phyloP scores from a whole-genome alignment of 1,284 basidiomycete genomes.

The Heterobasidion parviporum region DNA sequence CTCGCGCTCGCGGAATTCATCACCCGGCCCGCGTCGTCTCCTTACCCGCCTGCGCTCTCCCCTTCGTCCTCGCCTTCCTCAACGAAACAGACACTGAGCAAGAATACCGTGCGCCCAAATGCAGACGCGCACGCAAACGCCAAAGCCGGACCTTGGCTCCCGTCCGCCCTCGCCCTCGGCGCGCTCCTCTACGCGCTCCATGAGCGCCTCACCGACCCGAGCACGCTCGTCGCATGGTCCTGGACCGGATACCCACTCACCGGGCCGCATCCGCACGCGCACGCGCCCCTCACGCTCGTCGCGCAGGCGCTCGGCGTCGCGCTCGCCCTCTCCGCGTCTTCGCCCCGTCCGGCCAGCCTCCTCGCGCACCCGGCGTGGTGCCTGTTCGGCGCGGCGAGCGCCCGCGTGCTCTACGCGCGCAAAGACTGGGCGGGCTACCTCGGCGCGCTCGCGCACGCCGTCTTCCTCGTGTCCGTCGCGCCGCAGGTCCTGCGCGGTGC shows the following conservation, averaged over 20 bases:
- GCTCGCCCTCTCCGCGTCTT: slow-evolving; percentile 26
- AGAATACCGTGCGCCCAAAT: background rate
- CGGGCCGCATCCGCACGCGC: slow-evolving; percentile 71
- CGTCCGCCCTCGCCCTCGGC: slow-evolving; percentile 58
- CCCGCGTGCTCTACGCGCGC: slow-evolving; percentile 51
- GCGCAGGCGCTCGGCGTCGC: slow-evolving; percentile 53
- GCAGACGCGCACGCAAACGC: slow-evolving; percentile 3
- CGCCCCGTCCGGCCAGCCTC: slow-evolving; percentile 11
- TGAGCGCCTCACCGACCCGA: slow-evolving; percentile 71
- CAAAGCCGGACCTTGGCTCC: slow-evolving; percentile 31
- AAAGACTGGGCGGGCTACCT: slow-evolving; percentile 71
- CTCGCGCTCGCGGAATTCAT: slow-evolving; percentile 43
- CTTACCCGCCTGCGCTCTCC: background rate
- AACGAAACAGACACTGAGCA: background rate
- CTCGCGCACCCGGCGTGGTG: slow-evolving; percentile 45
- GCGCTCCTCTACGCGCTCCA: slow-evolving; percentile 73
- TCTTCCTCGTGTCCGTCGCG: slow-evolving; percentile 61
- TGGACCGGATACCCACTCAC: slow-evolving; percentile 83
- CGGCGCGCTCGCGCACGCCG: slow-evolving; percentile 60
- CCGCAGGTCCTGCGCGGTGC: slow-evolving; percentile 45
- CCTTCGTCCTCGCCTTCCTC: background rate
- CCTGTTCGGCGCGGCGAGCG: slow-evolving; percentile 38
- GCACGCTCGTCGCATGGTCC: slow-evolving; percentile 83
- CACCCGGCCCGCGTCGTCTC: slow-evolving; percentile 22
- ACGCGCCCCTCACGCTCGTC: slow-evolving; percentile 65